These are phyloP conservation scores for Lichtheimia ornata DNA, from an alignment of 371 early-diverging fungal genomes.

Conservation along the genomic window DNA sequence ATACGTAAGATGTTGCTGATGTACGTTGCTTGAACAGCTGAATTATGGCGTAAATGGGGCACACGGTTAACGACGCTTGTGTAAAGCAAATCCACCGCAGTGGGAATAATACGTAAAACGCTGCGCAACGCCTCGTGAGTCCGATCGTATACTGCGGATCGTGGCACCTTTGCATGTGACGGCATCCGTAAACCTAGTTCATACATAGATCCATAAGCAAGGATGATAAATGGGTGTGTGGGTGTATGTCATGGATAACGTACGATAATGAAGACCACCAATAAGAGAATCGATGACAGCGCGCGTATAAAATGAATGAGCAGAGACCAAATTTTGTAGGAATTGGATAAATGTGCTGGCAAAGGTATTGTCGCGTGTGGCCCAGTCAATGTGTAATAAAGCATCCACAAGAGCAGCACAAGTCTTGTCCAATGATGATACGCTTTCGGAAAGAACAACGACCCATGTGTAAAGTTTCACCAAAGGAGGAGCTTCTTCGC, in stretches of 20 bases:
- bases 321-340: constrained; percentile 81
- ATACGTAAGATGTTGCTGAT: constrained; percentile 75
- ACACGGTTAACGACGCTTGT: constrained; percentile 66
- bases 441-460: constrained; percentile 52
- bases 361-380: constrained; percentile 59
- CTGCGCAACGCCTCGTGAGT: constrained; percentile 69
- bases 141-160: constrained; percentile 54
- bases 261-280: constrained; percentile 64
- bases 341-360: constrained; percentile 69
- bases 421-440: constrained; percentile 55
- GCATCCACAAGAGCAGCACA: constrained; percentile 72
- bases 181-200: neutral
- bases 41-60: constrained; percentile 76
- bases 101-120: constrained; percentile 78
- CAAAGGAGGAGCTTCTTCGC: constrained; percentile 51
- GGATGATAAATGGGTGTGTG: too few relatives aligned
- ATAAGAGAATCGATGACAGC: constrained; percentile 70
- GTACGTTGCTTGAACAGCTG: constrained; percentile 70
- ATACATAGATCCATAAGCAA: neutral
- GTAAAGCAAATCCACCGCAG: constrained; percentile 69
- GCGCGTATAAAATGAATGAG: constrained; percentile 78
- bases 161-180: constrained; percentile 22
- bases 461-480: constrained; percentile 55
- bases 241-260: constrained; percentile 11
- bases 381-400: constrained; percentile 73